Conservation (phyloP, 2,329 filamentous ascomycete species). For the Incumbomyces lentus region DNA sequence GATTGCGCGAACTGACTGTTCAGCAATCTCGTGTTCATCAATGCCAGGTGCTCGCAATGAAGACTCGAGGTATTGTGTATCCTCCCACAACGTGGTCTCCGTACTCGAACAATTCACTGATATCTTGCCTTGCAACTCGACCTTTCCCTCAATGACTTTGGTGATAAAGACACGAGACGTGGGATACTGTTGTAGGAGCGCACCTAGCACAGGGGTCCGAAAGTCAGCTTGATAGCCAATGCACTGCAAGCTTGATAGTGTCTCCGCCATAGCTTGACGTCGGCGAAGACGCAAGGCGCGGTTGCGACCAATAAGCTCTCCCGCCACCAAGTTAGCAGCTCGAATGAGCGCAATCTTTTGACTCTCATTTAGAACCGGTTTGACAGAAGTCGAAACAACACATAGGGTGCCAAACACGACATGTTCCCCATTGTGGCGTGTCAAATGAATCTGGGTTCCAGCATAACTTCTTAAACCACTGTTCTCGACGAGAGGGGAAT, state of each 20-base stretch:
- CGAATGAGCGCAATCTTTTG: constrained; percentile 28
- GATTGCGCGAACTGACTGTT: constrained; percentile 28
- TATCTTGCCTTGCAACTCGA: constrained; percentile 23
- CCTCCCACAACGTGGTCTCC: constrained; percentile 37
- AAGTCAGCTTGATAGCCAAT: constrained; percentile 11
- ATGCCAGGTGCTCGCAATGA: constrained; percentile 31
- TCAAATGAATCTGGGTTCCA: constrained; percentile 31
- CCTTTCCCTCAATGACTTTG: constrained; percentile 19
- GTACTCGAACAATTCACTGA: constrained; percentile 24
- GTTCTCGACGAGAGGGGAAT: constrained; percentile 31
- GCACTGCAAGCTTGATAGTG: constrained; percentile 23
- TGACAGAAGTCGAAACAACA: constrained; percentile 30
- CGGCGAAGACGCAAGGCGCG: constrained; percentile 31
- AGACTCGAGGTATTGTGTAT: constrained; percentile 22
- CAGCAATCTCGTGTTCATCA: not conserved
- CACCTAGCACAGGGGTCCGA: constrained; percentile 22
- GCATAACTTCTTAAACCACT: constrained; percentile 35
- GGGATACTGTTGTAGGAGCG: constrained; percentile 28
- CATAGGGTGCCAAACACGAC: constrained; percentile 36
- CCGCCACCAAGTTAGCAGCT: constrained; percentile 32
- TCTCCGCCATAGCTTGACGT: constrained; percentile 30
- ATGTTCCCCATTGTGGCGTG: constrained; percentile 31
- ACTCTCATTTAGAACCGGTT: constrained; percentile 23
- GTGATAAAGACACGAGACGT: constrained; percentile 23
- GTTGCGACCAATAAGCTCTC: constrained; percentile 32